A percentile compares a stretch with the other conserved stretches of the same genome.
Evolutionary conservation across 495 filamentous ascomycete species (phyloP).

Genomic region (Glarea lozoyensis): DNA sequence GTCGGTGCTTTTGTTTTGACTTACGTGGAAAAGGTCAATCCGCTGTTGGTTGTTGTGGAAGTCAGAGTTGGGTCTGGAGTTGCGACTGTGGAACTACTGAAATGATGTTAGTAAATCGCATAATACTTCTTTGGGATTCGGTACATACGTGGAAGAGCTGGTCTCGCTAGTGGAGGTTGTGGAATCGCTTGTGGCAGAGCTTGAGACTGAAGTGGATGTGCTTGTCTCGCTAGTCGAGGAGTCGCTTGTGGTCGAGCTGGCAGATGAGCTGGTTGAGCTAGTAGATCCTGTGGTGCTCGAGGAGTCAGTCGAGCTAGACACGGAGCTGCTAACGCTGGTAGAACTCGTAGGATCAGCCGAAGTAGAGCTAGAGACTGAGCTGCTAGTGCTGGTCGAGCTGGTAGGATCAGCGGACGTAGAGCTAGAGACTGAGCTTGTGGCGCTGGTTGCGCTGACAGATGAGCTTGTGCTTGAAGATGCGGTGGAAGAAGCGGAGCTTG

Average conservation of each 20-base stretch:
- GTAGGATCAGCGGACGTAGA: background rate
- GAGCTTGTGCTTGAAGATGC: background rate
- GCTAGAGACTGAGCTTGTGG: background rate
- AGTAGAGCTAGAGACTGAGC: too few relatives aligned
- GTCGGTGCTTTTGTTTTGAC: too few relatives aligned
- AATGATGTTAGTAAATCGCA: too few relatives aligned
- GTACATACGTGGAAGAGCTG: too few relatives aligned
- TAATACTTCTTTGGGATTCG: too few relatives aligned
- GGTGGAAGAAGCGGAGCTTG: background rate
- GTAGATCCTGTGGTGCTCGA: background rate
- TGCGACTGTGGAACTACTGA: too few relatives aligned
- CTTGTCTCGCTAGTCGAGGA: too few relatives aligned
- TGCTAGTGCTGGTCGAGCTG: background rate
- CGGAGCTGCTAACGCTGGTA: background rate
- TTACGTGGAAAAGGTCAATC: too few relatives aligned
- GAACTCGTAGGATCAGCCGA: background rate
- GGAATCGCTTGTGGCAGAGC: too few relatives aligned
- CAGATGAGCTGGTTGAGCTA: conserved; percentile 2
- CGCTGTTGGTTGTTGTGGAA: background rate
- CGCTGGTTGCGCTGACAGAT: background rate
- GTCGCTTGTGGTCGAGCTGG: background rate
- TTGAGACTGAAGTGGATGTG: background rate
- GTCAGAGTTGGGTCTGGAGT: background rate
- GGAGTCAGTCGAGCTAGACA: background rate
- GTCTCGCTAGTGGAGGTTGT: conserved; percentile 1